Evolutionary conservation across 371 early-diverging fungal species (phyloP), one percentile per base, ranked within the genome.

Genomic region (Batkoa obscura): DNA sequence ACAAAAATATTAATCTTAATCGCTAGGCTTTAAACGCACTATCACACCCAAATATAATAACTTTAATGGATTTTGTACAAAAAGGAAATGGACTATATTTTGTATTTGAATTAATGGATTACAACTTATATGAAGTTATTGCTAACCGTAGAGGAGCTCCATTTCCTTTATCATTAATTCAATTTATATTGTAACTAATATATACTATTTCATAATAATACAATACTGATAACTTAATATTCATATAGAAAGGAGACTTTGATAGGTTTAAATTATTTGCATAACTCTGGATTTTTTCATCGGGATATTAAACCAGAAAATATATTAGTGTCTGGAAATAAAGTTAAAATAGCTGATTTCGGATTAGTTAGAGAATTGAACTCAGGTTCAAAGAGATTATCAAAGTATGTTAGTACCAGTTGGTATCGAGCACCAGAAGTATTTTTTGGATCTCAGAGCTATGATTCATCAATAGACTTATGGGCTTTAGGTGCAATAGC

Each of bases 341-440:
- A 68, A 30, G 75, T 90, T 32, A 95, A 94, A 68, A 76, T 94
- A 53, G 94, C 90, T 8, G 96, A 96, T 67, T 90, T 96, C 72
- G 94, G 96, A 1, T 72, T 94, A 34, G 92, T 90, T 31, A 71
- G 87, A 50, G 87, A 90, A 58, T 75, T 90, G 59, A 79, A 88
- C 56, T 80, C 79, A 60, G 68, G 72, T 37, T 81, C 86, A 6
- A 91, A 94, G 31, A 55, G 74, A 72, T 74, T 72, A 59, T 92
- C 94, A 10, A 85, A 86, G 57, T 94, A 95, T 71, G 90, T 94
- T 51, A 84, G 86, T 70, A 95, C 96, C 5, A 72, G 96, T 60
- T 95, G 96, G 96, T 98, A 99, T 68, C 82, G 99, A 34, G 90
- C 99, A 4, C 99, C 99, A 32, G 99, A 99, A 70, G 83, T 98